A percentile compares a stretch with the other conserved stretches of the same genome.
Conservation (phyloP, 805 yeast species). For the Torulaspora microellipsoides region DNA sequence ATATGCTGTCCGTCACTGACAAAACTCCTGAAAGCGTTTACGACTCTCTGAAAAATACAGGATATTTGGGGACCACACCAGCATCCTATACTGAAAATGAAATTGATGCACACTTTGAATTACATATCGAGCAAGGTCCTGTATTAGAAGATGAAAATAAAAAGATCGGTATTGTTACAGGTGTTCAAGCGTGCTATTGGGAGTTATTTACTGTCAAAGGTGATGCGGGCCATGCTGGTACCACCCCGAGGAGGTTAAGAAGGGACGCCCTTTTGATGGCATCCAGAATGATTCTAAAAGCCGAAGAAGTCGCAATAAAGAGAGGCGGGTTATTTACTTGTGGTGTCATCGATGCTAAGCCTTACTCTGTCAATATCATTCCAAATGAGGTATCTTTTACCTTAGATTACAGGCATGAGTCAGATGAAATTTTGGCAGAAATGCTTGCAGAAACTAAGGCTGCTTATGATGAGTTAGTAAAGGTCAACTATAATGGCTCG, state of each 20-base stretch:
- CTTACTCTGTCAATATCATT: constrained; percentile 60
- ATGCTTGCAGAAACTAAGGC: constrained; percentile 39
- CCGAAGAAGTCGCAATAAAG: constrained; percentile 48
- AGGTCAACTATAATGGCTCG: constrained; percentile 27
- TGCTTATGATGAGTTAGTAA: constrained; percentile 33
- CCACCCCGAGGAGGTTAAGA: constrained; percentile 57
- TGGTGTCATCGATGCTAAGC: constrained; percentile 51
- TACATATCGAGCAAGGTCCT: constrained; percentile 74
- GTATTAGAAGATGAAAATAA: constrained; percentile 49
- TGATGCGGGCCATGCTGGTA: constrained; percentile 65
- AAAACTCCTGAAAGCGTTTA: constrained; percentile 42
- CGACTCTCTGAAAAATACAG: constrained; percentile 53
- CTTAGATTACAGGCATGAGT: constrained; percentile 52
- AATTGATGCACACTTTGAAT: constrained; percentile 60
- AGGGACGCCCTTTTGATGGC: constrained; percentile 57
- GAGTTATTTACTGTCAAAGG: constrained; percentile 49
- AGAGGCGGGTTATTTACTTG: constrained; percentile 51
- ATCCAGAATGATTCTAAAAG: constrained; percentile 49
- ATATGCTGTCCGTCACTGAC: constrained; percentile 50
- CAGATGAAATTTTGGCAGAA: constrained; percentile 38
- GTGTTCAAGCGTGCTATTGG: constrained; percentile 64
- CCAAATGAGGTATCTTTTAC: constrained; percentile 57
- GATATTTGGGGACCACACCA: constrained; percentile 48
- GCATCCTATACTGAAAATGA: constrained; percentile 47
- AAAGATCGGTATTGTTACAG: constrained; percentile 59